phyloP scores from a whole-genome alignment of 2,329 filamentous ascomycete genomes.

The Helminthosporium solani region DNA sequence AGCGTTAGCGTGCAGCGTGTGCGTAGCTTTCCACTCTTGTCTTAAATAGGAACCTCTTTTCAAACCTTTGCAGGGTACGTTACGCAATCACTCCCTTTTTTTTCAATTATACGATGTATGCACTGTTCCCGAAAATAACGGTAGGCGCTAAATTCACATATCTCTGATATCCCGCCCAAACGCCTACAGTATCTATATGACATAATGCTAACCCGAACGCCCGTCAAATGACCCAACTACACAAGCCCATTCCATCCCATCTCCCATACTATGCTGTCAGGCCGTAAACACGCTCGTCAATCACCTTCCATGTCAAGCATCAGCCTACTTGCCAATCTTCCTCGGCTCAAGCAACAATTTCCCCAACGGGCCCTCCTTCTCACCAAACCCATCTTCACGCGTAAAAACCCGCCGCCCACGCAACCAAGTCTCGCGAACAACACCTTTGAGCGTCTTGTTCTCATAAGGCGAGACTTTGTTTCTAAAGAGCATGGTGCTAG shows the following conservation, averaged over 20 bases:
- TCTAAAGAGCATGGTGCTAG: constrained; percentile 87
- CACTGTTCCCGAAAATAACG: no score
- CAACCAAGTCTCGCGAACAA: constrained; percentile 84
- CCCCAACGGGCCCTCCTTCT: constrained; percentile 55
- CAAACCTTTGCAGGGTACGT: background rate
- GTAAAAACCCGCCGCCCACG: constrained; percentile 74
- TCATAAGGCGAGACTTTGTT: constrained; percentile 93
- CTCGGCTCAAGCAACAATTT: constrained; percentile 54
- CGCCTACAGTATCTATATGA: background rate
- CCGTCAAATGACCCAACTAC: background rate
- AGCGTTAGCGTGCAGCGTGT: constrained; percentile 21
- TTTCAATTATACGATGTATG: no score
- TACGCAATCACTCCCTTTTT: no score
- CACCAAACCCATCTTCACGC: constrained; percentile 63
- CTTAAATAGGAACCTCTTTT: constrained; percentile 20
- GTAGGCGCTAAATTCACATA: no score
- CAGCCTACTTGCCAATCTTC: constrained; percentile 18
- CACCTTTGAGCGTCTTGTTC: constrained; percentile 72
- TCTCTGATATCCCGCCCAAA: background rate
- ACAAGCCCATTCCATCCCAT: background rate
- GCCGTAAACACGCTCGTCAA: background rate
- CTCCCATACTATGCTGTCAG: background rate
- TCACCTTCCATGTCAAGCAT: background rate
- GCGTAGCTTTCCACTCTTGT: constrained; percentile 39
- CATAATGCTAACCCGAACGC: background rate